These are phyloP conservation scores for Dactylellina drechsleri DNA, from an alignment of 2,329 filamentous ascomycete genomes.

Conservation along the genomic window DNA sequence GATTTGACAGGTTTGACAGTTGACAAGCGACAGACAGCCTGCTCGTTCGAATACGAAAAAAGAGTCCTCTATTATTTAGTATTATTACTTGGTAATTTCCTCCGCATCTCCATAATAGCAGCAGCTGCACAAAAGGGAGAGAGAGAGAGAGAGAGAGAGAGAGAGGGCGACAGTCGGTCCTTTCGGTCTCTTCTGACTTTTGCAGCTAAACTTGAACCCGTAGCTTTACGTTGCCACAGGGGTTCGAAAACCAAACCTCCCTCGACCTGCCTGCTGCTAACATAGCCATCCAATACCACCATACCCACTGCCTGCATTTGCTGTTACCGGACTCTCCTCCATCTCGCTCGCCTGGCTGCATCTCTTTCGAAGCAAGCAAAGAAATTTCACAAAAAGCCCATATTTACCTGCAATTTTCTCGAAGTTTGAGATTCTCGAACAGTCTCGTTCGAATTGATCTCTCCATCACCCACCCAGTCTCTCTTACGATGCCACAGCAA, in stretches of 20 bases:
- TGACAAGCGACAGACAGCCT: background rate
- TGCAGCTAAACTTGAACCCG: no score
- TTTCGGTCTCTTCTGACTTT: no score
- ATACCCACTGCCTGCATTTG: no score
- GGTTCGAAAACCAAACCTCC: slow-evolving; percentile 48
- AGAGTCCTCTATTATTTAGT: background rate
- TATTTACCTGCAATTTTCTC: background rate
- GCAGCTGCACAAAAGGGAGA: background rate
- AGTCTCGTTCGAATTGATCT: slow-evolving; percentile 5
- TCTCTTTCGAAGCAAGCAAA: slow-evolving; percentile 3
- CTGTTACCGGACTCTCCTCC: slow-evolving; percentile 26
- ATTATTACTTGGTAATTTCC: no score
- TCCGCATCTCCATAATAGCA: no score
- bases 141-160: no score
- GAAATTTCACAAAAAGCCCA: background rate
- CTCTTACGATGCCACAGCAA: slow-evolving; percentile 47
- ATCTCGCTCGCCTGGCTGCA: slow-evolving; percentile 36
- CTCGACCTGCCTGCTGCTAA: slow-evolving; percentile 43
- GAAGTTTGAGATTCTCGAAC: slow-evolving; percentile 2
- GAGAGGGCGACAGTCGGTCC: no score
- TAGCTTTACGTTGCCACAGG: slow-evolving; percentile 48
- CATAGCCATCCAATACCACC: slow-evolving; percentile 4
- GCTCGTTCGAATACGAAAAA: background rate
- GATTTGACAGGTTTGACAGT: no score
- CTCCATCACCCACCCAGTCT: background rate